Conservation (phyloP, 176 grass and related monocot species). For the Raddia guianensis region DNA sequence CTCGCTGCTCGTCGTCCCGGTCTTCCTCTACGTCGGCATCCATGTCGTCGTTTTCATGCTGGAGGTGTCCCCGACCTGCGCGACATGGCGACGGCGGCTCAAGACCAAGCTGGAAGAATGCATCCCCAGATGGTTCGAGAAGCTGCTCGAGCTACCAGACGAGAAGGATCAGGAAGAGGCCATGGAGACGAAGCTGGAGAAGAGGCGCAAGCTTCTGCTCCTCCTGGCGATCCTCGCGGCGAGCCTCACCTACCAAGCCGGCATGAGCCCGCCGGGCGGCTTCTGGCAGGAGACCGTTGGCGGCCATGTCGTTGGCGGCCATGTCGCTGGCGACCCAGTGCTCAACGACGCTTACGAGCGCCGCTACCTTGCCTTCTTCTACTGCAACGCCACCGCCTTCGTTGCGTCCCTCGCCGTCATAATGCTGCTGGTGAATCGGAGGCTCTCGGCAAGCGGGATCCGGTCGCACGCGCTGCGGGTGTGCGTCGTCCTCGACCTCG, state of each 20-base stretch:
- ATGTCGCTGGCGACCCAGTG: constrained; percentile 37
- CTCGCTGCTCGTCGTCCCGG: constrained; percentile 13
- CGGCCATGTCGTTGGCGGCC: neutral
- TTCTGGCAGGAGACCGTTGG: constrained; percentile 51
- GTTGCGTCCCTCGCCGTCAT: constrained; percentile 50
- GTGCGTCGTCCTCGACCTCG: constrained; percentile 39
- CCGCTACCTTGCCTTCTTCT: constrained; percentile 54
- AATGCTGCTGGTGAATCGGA: constrained; percentile 52
- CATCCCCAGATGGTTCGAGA: constrained; percentile 14
- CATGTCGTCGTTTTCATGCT: constrained; percentile 43
- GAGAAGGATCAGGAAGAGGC: neutral
- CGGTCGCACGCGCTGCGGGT: constrained; percentile 32
- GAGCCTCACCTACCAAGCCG: constrained; percentile 51
- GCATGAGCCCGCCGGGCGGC: constrained; percentile 47
- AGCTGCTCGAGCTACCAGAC: constrained; percentile 6
- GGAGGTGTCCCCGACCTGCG: neutral
- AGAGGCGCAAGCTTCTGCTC: constrained; percentile 48
- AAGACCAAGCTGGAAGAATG: neutral
- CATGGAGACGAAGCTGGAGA: constrained; percentile 13
- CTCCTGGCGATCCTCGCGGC: constrained; percentile 43
- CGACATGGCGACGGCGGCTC: neutral
- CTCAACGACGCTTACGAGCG: constrained; percentile 43
- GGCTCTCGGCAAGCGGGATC: constrained; percentile 37
- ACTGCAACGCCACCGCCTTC: constrained; percentile 52
- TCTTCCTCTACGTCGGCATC: constrained; percentile 43